Percentiles rank a stretch among this genome's conserved stretches.
These are phyloP conservation scores for Neospermospora avenae DNA, from an alignment of 2,329 filamentous ascomycete genomes.

Conservation along the genomic window DNA sequence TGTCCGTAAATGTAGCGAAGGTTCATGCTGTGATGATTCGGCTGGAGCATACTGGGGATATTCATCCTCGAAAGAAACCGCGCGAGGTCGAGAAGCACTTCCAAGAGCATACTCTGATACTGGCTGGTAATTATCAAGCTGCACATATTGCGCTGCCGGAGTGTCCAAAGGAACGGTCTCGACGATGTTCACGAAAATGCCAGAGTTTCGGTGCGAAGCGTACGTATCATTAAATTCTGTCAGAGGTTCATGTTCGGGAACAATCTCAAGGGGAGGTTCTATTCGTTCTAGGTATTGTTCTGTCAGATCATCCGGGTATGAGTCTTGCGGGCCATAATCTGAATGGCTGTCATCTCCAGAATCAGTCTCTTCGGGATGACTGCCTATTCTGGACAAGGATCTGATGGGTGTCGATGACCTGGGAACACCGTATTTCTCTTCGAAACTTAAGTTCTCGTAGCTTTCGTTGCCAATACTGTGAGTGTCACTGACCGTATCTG, in stretches of 20 bases:
- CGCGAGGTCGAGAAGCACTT: not conserved
- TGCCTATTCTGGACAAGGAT: not conserved
- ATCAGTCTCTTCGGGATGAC: not conserved
- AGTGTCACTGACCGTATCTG: not conserved
- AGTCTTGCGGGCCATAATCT: not conserved
- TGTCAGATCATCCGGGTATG: not conserved
- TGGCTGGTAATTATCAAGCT: not conserved
- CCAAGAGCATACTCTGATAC: not conserved
- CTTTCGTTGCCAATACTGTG: not conserved
- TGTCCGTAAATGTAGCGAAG: constrained; percentile 16
- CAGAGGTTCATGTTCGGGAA: constrained; percentile 6
- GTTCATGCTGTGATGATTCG: not conserved
- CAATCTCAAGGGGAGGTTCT: constrained; percentile 3
- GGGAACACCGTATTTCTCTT: not conserved
- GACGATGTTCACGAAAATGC: constrained; percentile 16
- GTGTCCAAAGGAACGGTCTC: constrained; percentile 18
- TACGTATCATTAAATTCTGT: constrained; percentile 9
- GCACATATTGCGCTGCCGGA: not conserved
- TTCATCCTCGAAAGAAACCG: constrained; percentile 4
- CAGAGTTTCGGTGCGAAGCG: not conserved
- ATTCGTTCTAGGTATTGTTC: not conserved
- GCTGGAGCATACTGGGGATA: not conserved
- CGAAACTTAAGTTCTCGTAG: not conserved
- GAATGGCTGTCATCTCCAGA: not conserved
- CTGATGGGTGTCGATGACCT: not conserved